A percentile compares a stretch with the other conserved stretches of the same genome.
Conservation (phyloP, 2,329 filamentous ascomycete genomes). For the Fusarium nematophilum region DNA sequence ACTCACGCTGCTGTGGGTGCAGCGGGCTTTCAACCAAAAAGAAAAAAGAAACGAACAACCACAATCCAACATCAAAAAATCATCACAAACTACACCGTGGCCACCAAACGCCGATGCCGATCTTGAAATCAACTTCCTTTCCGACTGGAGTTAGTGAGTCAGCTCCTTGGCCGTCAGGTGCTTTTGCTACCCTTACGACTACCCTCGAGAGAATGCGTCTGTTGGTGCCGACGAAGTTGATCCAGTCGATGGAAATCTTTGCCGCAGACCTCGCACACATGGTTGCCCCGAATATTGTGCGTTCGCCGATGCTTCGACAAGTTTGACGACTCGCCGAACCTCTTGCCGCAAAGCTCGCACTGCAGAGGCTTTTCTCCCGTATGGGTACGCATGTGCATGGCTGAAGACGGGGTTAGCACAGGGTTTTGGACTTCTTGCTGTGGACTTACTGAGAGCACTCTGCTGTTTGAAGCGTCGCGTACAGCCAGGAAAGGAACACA, state of each 20-base stretch:
- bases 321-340: conserved; percentile 74
- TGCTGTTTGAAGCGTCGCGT: conserved; percentile 73
- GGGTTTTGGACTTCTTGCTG: background rate
- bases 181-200: conserved; percentile 32
- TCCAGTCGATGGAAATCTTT: conserved; percentile 70
- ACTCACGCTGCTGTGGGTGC: conserved; percentile 13
- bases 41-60: background rate
- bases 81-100: conserved; percentile 9
- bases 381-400: conserved; percentile 75
- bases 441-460: conserved; percentile 69
- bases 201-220: conserved; percentile 46
- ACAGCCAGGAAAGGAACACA: conserved; percentile 63
- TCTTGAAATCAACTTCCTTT: conserved; percentile 6
- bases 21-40: conserved; percentile 23
- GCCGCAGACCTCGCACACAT: conserved; percentile 64
- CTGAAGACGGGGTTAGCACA: conserved; percentile 49
- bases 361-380: conserved; percentile 72
- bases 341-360: conserved; percentile 68
- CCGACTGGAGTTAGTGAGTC: background rate
- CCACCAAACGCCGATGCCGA: conserved; percentile 24
- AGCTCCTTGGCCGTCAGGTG: conserved; percentile 13
- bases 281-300: conserved; percentile 64
- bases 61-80: conserved; percentile 10
- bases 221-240: conserved; percentile 67
- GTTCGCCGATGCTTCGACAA: conserved; percentile 74